These are phyloP conservation scores for Ophiognomonia clavigignenti-juglandacearum DNA, from an alignment of 2,329 filamentous ascomycete species.

Conservation along the genomic window DNA sequence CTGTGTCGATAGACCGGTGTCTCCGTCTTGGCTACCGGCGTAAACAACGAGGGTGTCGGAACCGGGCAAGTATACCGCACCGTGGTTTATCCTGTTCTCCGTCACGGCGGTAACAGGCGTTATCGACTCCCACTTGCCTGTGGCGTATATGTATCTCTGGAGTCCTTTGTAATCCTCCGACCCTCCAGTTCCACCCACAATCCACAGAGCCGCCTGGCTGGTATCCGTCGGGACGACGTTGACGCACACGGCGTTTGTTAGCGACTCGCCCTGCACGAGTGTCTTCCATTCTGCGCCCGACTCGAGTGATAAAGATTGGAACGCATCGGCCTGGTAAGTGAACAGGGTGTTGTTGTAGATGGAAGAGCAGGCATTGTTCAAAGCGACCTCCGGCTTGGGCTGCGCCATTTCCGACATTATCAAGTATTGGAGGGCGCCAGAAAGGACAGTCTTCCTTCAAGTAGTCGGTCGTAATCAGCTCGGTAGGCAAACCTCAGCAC, in stretches of 20 bases:
- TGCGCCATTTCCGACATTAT: slow-evolving; percentile 17
- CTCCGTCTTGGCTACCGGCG: slow-evolving; percentile 64
- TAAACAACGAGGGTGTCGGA: slow-evolving; percentile 74
- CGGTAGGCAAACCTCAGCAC: slow-evolving; percentile 10
- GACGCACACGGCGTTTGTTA: slow-evolving; percentile 74
- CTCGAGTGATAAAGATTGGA: slow-evolving; percentile 67
- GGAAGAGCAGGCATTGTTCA: slow-evolving; percentile 77
- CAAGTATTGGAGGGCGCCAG: neutral
- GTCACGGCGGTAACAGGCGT: slow-evolving; percentile 44
- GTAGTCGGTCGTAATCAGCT: neutral
- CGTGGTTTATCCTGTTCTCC: slow-evolving; percentile 69
- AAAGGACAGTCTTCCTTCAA: neutral
- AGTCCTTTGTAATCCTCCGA: slow-evolving; percentile 64
- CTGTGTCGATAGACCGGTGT: slow-evolving; percentile 55
- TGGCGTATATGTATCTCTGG: slow-evolving; percentile 59
- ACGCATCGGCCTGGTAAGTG: slow-evolving; percentile 69
- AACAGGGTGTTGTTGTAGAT: slow-evolving; percentile 80
- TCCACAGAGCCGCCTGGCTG: slow-evolving; percentile 62
- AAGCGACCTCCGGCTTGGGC: slow-evolving; percentile 62
- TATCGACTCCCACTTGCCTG: slow-evolving; percentile 48
- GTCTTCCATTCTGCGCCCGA: slow-evolving; percentile 68
- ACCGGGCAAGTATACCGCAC: slow-evolving; percentile 66
- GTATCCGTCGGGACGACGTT: slow-evolving; percentile 58
- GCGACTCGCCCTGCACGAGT: slow-evolving; percentile 60
- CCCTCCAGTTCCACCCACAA: slow-evolving; percentile 68